These are phyloP conservation scores for Hansenula anomala DNA, from an alignment of 1,139 yeast genomes.

Conservation along the genomic window DNA sequence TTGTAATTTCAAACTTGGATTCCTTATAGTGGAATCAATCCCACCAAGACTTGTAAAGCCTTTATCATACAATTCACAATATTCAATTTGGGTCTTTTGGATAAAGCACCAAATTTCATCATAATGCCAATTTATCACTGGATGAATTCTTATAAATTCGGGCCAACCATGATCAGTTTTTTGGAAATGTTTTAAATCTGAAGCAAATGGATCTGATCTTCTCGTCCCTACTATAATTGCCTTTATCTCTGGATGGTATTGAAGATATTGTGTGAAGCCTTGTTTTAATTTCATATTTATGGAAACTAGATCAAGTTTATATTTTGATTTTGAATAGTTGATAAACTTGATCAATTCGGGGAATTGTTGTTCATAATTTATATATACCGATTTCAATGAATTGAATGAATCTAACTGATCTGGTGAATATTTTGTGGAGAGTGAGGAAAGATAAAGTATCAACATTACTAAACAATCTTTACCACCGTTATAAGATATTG, in stretches of 20 bases:
- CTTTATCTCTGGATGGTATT: constrained; percentile 40
- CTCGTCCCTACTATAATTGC: constrained; percentile 81
- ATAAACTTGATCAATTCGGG: constrained; percentile 45
- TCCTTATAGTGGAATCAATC: constrained; percentile 54
- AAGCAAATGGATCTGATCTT: constrained; percentile 75
- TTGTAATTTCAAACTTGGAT: constrained; percentile 47
- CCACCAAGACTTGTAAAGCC: constrained; percentile 90
- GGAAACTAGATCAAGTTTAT: constrained; percentile 41
- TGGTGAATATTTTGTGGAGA: constrained; percentile 20
- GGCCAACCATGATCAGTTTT: constrained; percentile 87
- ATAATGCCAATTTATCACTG: constrained; percentile 78
- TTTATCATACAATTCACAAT: constrained; percentile 65
- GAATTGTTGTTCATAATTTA: constrained; percentile 66
- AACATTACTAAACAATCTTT: constrained; percentile 87
- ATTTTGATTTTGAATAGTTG: constrained; percentile 33
- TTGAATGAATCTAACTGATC: constrained; percentile 28
- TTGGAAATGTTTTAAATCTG: constrained; percentile 48
- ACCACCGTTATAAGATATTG: constrained; percentile 86
- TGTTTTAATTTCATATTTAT: constrained; percentile 48
- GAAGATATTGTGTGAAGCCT: constrained; percentile 61
- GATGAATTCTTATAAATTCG: constrained; percentile 70
- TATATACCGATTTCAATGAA: constrained; percentile 56
- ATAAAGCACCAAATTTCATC: constrained; percentile 72
- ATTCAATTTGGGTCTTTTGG: constrained; percentile 43
- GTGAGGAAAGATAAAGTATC: constrained; percentile 55